Base-by-base conservation (phyloP, 2,329 filamentous ascomycete species). In the Xylariaceae sp. region DNA sequence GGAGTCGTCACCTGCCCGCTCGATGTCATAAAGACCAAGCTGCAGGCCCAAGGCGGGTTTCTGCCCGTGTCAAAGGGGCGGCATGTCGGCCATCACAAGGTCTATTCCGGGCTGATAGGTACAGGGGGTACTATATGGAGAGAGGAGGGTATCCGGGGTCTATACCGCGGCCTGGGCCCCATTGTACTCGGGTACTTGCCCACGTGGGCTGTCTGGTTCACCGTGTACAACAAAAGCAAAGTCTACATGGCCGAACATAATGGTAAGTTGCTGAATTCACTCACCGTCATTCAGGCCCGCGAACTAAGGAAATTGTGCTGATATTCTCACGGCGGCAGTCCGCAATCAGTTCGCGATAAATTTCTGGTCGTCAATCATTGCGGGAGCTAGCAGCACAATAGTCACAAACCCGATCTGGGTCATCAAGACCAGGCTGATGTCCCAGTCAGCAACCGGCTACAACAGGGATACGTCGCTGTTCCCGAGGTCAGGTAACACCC, bases 371-470 rank as follows among this genome's bases (percentile, higher is more conserved):
- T 95, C 92, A 8, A 78, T 98, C 44, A 76, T 88, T 40, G 92
- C 90, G 16, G 92, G 92, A 37, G 88, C 81, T 45, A 95, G 85
- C 67, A 96, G 89, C 51, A 98, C 92, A 3, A 74, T 97, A 47
- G 85, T 83, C 47, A 98, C 92, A 16, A 98, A 97, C 62, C 92
- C 92, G 1, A 98, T 98, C 45, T 98, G 92, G 92, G 92, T 98
- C 26, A 95, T 98, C 68, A 98, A 98, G 67, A 98, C 92, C 34
- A 77, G 92, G 51, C 76, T 98, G 53, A 97, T 97, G 92, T 95
- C 92, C 26, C 92, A 97, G 67, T 84, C 56, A 59, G 73, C 61
- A 58, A 60, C 55, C 46, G 69, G 62, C 59, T 64, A 58, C 61
- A 69, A 64, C 58, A 69, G 59, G 57, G 69, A 62, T 12, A 64